Conservation (phyloP, 2,329 filamentous ascomycete genomes). For the Aspergillus sp. region DNA sequence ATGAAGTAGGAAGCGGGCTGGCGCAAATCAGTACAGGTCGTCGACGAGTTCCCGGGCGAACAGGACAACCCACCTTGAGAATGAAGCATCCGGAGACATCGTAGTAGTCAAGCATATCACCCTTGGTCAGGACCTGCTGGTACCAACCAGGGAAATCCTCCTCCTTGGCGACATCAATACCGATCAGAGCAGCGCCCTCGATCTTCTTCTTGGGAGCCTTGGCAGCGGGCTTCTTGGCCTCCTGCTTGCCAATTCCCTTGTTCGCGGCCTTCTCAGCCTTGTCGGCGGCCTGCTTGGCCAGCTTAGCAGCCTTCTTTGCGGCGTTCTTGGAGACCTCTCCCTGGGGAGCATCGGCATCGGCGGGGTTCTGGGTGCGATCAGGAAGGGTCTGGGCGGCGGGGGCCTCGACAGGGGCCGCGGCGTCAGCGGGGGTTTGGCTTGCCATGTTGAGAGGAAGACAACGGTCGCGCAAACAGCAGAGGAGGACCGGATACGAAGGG, state of each 20-base stretch:
- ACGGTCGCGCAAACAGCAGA: conserved; percentile 10
- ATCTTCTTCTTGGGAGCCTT: conserved; percentile 56
- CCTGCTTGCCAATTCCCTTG: conserved; percentile 47
- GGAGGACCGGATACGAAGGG: conserved; percentile 22
- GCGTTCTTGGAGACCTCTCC: conserved; percentile 38
- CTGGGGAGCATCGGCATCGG: conserved; percentile 35
- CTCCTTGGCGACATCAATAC: conserved; percentile 81
- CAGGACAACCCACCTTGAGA: conserved; percentile 60
- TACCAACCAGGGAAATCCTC: conserved; percentile 95
- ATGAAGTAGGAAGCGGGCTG: conserved; percentile 66
- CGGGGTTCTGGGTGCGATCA: conserved; percentile 44
- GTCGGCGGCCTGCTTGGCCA: conserved; percentile 27
- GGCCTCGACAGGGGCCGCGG: conserved; percentile 25
- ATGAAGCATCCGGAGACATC: conserved; percentile 98
- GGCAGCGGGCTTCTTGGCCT: conserved; percentile 46
- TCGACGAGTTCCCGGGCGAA: not conserved
- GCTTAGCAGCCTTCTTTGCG: conserved; percentile 30
- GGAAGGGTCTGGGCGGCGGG: conserved; percentile 38
- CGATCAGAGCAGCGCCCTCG: conserved; percentile 69
- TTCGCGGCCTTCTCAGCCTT: conserved; percentile 47
- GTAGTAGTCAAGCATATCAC: conserved; percentile 97
- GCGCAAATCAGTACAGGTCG: conserved; percentile 18
- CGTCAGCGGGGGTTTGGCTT: conserved; percentile 33
- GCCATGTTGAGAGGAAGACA: conserved; percentile 30
- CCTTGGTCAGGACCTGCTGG: conserved; percentile 94